These are phyloP conservation scores for Stipa capillata DNA, from an alignment of 176 grass and related monocot species.

Conservation along the genomic window DNA sequence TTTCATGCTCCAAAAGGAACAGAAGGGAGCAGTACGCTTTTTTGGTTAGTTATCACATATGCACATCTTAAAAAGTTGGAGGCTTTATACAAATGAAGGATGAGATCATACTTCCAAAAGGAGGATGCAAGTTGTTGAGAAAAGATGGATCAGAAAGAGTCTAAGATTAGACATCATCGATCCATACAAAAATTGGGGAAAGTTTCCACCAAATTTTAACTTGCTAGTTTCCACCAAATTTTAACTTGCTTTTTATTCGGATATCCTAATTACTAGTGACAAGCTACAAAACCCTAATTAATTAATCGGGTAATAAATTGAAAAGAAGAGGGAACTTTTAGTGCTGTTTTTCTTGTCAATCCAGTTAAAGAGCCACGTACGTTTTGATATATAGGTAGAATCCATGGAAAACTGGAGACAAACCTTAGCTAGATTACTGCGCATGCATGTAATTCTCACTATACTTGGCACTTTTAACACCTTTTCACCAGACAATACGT, in stretches of 20 bases:
- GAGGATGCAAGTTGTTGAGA: neutral
- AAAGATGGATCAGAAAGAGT: neutral
- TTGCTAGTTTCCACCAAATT: too few species aligned
- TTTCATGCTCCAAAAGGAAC: neutral
- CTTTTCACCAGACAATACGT: neutral
- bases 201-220: neutral
- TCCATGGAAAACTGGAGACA: neutral
- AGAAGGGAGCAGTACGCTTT: neutral
- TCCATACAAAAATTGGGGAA: neutral
- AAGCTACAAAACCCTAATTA: too few species aligned
- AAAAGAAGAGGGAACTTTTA: too few species aligned
- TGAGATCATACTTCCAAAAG: neutral
- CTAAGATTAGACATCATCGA: neutral
- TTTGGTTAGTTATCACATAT: neutral
- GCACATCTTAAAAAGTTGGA: neutral
- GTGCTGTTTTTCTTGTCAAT: neutral
- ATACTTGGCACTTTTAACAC: neutral
- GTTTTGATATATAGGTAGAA: neutral
- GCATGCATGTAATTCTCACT: neutral
- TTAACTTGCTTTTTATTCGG: too few species aligned
- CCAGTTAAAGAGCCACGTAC: neutral
- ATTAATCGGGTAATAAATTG: neutral
- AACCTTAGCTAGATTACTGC: neutral
- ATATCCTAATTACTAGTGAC: too few species aligned
- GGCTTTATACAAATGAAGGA: neutral